Percentiles rank a stretch among this genome's conserved stretches.
These are phyloP conservation scores for Podaxis sp. DNA, from an alignment of 768 basidiomycete genomes.

Conservation along the genomic window DNA sequence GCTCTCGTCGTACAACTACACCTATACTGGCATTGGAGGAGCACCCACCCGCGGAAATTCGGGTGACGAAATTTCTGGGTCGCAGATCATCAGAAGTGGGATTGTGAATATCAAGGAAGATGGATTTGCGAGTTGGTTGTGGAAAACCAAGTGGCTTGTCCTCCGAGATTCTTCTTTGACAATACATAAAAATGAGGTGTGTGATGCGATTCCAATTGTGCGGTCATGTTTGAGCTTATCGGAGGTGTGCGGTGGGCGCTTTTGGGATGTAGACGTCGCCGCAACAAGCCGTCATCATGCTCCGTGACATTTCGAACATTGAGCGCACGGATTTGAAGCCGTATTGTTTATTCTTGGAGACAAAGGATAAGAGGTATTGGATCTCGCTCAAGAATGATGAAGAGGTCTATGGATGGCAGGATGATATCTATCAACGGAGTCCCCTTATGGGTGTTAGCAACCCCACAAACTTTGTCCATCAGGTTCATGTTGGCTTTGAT, in stretches of 20 bases:
- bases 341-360: conserved; percentile 86
- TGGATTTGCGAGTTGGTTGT: conserved; percentile 86
- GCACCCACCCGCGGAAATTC: conserved; percentile 53
- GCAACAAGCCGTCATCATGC: conserved; percentile 55
- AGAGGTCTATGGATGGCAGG: conserved; percentile 98
- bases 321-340: conserved; percentile 93
- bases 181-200: conserved; percentile 90
- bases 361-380: conserved; percentile 77
- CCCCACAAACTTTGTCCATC: conserved; percentile 97
- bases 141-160: conserved; percentile 87
- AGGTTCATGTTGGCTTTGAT: conserved; percentile 97
- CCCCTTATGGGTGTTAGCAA: conserved; percentile 91
- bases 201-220: conserved; percentile 20
- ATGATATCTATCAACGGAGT: conserved; percentile 90
- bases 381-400: conserved; percentile 89
- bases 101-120: conserved; percentile 90
- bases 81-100: conserved; percentile 63
- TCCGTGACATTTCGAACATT: conserved; percentile 80
- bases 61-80: conserved; percentile 26
- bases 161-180: conserved; percentile 74
- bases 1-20: conserved; percentile 54
- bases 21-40: conserved; percentile 81
- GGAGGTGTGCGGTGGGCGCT: not conserved
- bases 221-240: not conserved
- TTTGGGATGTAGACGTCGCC: conserved; percentile 39